Evolutionary conservation across 306 rosid genomes (phyloP), one percentile per base, ranked within the genome.

Genomic region (Clitoria ternatea): DNA sequence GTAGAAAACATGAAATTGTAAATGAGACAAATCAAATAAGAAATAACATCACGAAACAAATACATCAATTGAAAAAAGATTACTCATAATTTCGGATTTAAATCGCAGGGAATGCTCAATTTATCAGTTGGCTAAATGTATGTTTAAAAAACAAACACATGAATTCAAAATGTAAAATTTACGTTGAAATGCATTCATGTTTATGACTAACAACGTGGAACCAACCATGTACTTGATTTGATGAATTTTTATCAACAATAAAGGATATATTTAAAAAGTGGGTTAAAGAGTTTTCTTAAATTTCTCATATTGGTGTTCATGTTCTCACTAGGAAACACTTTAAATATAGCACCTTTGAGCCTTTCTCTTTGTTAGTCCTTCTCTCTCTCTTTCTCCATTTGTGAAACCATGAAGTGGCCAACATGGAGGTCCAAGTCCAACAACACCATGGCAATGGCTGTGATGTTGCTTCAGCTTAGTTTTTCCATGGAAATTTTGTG

Each of bases 391-490:
- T 62, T 69, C 14, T 0, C n/a, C 65, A 33, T 66, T 48, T 55
- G 57, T 54, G 74, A 62, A 42, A 59, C 40, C 77, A 80, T 83
- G 84, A 57, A 36, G 47, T 13, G 27, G 66, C 49, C 59, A 8
- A 57, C 66, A 59, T 72, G 70, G 82, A 47, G 36, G 73, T 49
- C 39, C 59, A 39, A 7, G 22, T 55, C 59, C 69, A 27, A 43
- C 78, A 68, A 43, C 78, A 68, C 49, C 68, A 61, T 44, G n/a
- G 17, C 36, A 44, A 30, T 82, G 57, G 72, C 53, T 14, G 29
- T 45, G 50, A 30, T 73, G 62, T 44, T 76, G 10, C 39, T 86
- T 80, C 82, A 55, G 4, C 50, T 73, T 15, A 66, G 27, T 54
- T 37, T 66, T 39, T 27, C 79, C 61, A 30, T 79, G 52, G 66